A percentile compares a stretch with the other conserved stretches of the same genome.
phyloP scores from a whole-genome alignment of 108 stramenopile species.

The Mediolabrus comicus region DNA sequence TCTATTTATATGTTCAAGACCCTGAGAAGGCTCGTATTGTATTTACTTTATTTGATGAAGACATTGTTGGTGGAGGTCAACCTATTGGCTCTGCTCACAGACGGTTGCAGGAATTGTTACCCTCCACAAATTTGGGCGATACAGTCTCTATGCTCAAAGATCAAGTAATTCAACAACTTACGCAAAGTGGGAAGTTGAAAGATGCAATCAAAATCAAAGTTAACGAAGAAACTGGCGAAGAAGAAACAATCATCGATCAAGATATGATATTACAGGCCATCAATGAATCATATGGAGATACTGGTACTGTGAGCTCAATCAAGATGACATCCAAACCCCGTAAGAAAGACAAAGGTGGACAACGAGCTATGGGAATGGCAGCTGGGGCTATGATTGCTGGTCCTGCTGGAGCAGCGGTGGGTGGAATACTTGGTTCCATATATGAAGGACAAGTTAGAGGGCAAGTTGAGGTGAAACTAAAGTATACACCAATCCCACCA shows the following conservation, averaged over 20 bases:
- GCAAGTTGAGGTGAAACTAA: slow-evolving; percentile 49
- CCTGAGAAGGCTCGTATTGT: slow-evolving; percentile 62
- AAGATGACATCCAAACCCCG: slow-evolving; percentile 78
- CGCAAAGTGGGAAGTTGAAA: slow-evolving; percentile 23
- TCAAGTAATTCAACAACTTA: slow-evolving; percentile 45
- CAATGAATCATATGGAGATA: slow-evolving; percentile 56
- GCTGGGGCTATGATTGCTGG: slow-evolving; percentile 82
- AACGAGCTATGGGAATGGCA: slow-evolving; percentile 60
- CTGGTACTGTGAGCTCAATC: slow-evolving; percentile 30
- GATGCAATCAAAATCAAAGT: slow-evolving; percentile 26
- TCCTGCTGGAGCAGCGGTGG: slow-evolving; percentile 82
- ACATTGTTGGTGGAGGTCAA: slow-evolving; percentile 59
- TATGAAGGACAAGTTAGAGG: slow-evolving; percentile 82
- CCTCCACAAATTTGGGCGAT: slow-evolving; percentile 41
- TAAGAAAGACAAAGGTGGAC: slow-evolving; percentile 76
- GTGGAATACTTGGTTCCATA: slow-evolving; percentile 61
- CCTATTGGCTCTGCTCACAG: slow-evolving; percentile 64
- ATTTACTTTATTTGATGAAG: slow-evolving; percentile 76
- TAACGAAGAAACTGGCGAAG: slow-evolving; percentile 41
- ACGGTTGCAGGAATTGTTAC: slow-evolving; percentile 52
- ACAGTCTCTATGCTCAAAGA: slow-evolving; percentile 46
- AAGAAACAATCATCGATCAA: slow-evolving; percentile 33
- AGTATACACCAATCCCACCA: slow-evolving; percentile 69
- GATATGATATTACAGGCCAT: slow-evolving; percentile 48
- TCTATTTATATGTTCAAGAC: slow-evolving; percentile 82